Percentiles rank a stretch among this genome's conserved stretches.
phyloP scores from a whole-genome alignment of 352 stramenopile genomes.

The Hyaloperonospora brassicae region DNA sequence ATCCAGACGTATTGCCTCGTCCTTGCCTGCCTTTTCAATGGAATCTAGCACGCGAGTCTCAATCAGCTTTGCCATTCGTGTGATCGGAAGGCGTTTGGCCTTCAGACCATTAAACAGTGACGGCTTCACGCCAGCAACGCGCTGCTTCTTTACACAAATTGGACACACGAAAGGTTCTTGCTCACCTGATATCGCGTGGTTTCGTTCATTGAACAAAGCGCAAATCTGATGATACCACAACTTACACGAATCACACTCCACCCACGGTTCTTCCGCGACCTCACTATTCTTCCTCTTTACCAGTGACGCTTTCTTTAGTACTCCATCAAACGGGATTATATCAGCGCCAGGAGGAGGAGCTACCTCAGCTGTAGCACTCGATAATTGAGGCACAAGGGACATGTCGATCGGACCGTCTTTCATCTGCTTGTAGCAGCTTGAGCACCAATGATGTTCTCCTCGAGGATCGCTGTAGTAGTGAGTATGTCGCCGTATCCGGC shows the following conservation, averaged over 20 bases:
- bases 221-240: constrained; percentile 99
- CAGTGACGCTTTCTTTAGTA: constrained; percentile 90
- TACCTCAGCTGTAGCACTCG: constrained; percentile 48
- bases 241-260: constrained; percentile 97
- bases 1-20: constrained; percentile 72
- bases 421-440: constrained; percentile 86
- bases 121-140: constrained; percentile 56
- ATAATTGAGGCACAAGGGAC: constrained; percentile 63
- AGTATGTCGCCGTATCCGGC: constrained; percentile 76
- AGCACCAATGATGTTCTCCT: constrained; percentile 83
- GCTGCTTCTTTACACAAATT: constrained; percentile 83
- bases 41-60: constrained; percentile 69
- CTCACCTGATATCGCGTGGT: constrained; percentile 90
- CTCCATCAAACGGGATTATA: constrained; percentile 40
- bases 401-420: constrained; percentile 90
- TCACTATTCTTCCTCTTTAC: constrained; percentile 98
- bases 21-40: constrained; percentile 65
- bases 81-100: constrained; percentile 68
- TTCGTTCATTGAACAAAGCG: constrained; percentile 98
- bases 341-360: constrained; percentile 18
- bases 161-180: constrained; percentile 83
- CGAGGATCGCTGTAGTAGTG: constrained; percentile 84
- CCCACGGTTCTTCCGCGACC: constrained; percentile 95
- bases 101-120: constrained; percentile 79
- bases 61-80: constrained; percentile 78